Base-by-base conservation (phyloP, 2,329 filamentous ascomycete species). In the Aureobasidium sp. region DNA sequence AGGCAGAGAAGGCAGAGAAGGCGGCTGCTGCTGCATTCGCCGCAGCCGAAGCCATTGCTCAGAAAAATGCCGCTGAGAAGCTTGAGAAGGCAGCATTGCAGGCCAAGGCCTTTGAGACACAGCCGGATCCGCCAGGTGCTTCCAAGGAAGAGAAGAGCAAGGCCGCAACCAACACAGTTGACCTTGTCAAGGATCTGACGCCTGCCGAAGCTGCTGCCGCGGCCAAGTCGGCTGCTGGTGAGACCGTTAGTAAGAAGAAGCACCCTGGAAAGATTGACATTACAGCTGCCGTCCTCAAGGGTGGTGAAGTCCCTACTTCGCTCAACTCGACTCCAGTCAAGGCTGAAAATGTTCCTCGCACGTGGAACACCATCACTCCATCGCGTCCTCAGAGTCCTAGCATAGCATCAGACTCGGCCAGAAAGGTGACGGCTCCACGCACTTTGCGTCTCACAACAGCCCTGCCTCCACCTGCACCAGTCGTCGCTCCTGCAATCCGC, bases 391-490 rank as follows among this genome's bases (percentile, higher is more conserved):
- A 81, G 45, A 82, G 85, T 17, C 83, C 83, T 5, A 70, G 78
- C 17, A 78, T 81, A 17, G 69, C 69, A 19, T 74, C 72, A 5
- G 73, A 73, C 4, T 78, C 77, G 5, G 76, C 78, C 5, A 74
- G 75, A 64, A 76, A 75, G 54, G 65, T 71, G 53, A 75, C 78
- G 5, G 81, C 76, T 0, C 82, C 86, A 0, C 87, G 87, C 69
- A 89, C 86, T 1, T 72, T 91, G 22, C 86, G 85, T 0, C 82
- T 85, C 1, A 90, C 84, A 70, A 74, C 79, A 0, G 87, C 90
- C 67, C 72, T 74, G 0, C 79, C 83, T 1, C 75, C 79, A n/a
- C 53, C 60, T 39, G 66, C 70, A 19, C 69, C 72, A 33, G 69
- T 76, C 56, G 64, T 74, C 17, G 70, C 75, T 33, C 67, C 77